These are phyloP conservation scores for Dalbergia oliveri DNA, from an alignment of 306 rosid genomes.

Conservation along the genomic window DNA sequence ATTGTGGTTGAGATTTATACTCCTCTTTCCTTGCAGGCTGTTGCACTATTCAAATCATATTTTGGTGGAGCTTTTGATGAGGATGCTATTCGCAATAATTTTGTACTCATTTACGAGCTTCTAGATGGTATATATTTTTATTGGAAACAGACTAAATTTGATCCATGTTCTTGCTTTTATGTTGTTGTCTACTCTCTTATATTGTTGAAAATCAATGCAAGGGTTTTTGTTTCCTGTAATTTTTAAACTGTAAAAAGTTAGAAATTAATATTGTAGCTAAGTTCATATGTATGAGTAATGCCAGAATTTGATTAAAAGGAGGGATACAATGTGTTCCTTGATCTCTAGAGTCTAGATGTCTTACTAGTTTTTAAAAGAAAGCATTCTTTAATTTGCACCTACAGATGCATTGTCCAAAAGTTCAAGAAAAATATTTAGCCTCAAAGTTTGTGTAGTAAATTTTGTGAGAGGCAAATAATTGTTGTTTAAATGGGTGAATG, in stretches of 20 bases:
- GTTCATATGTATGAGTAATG: conserved; percentile 17
- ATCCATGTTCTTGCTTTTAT: conserved; percentile 16
- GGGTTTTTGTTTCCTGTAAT: conserved; percentile 2
- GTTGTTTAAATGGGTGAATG: conserved; percentile 30
- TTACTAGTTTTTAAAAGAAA: not conserved
- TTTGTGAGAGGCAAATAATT: conserved; percentile 8
- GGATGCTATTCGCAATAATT: conserved; percentile 98
- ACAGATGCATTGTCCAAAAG: not conserved
- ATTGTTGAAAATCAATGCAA: conserved; percentile 14
- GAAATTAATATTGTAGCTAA: conserved; percentile 13
- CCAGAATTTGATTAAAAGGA: not conserved
- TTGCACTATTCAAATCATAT: conserved; percentile 93
- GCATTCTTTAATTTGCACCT: not conserved
- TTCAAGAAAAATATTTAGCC: conserved; percentile 17
- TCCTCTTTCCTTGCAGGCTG: conserved; percentile 70
- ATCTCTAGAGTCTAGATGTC: not conserved
- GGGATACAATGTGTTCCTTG: conserved; percentile 2
- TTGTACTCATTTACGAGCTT: conserved; percentile 96
- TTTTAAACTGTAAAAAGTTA: not conserved
- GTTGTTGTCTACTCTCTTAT: conserved; percentile 13
- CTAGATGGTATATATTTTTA: conserved; percentile 76
- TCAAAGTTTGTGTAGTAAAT: conserved; percentile 13
- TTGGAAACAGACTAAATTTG: conserved; percentile 23
- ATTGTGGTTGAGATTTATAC: conserved; percentile 37
- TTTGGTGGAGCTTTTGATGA: conserved; percentile 99